phyloP scores from a whole-genome alignment of 2,329 filamentous ascomycete genomes.

The Zasmidium angulare region DNA sequence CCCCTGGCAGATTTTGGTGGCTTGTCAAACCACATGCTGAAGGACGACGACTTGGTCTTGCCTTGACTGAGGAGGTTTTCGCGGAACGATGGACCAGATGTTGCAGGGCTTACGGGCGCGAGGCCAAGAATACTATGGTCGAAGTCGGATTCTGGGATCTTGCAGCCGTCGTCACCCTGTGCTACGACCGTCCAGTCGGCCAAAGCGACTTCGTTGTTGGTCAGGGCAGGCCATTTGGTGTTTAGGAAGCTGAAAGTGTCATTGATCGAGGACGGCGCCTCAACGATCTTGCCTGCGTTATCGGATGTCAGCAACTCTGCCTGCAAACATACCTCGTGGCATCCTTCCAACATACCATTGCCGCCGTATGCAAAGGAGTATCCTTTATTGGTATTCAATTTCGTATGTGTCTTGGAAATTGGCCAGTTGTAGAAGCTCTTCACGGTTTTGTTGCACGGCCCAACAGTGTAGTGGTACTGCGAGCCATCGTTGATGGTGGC shows the following conservation, averaged over 20 bases:
- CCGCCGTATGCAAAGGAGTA: background rate
- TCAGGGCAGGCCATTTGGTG: background rate
- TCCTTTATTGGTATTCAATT: background rate
- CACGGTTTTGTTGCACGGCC: background rate
- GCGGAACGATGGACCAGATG: background rate
- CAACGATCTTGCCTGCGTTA: background rate
- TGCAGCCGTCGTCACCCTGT: background rate
- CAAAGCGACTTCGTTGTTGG: background rate
- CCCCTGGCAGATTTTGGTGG: background rate
- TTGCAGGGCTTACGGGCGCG: background rate
- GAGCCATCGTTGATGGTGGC: background rate
- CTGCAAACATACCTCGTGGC: too few relatives aligned
- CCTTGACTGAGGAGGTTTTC: background rate
- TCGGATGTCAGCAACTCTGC: too few relatives aligned
- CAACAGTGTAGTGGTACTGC: background rate
- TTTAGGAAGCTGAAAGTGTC: background rate
- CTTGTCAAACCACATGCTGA: constrained; percentile 2
- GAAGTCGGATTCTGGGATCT: background rate
- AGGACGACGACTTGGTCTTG: background rate
- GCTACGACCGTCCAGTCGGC: background rate
- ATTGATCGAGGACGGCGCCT: background rate
- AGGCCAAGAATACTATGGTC: background rate
- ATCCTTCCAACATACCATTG: background rate
- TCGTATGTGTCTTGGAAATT: background rate
- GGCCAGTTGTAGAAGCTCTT: background rate